These are phyloP conservation scores for Seiridium cupressi DNA, from an alignment of 2,329 filamentous ascomycete genomes.

Conservation along the genomic window DNA sequence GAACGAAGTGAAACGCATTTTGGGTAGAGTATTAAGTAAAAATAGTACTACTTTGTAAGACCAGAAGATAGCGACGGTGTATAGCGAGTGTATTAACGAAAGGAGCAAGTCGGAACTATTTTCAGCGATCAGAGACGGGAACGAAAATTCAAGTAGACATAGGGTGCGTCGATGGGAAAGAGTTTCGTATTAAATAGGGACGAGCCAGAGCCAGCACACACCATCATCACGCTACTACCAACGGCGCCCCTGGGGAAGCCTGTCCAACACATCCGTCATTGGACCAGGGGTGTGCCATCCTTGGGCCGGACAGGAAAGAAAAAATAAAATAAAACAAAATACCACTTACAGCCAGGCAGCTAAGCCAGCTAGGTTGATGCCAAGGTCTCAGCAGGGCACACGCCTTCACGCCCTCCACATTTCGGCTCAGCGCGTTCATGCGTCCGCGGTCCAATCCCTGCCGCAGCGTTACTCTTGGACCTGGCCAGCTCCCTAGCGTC, in stretches of 20 bases:
- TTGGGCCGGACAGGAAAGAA: background rate
- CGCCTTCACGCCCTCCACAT: background rate
- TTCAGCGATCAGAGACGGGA: background rate
- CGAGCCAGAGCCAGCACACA: background rate
- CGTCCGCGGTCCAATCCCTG: background rate
- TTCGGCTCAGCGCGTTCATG: background rate
- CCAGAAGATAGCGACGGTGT: background rate
- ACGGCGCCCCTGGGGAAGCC: background rate
- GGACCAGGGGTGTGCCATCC: background rate
- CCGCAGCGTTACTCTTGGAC: background rate
- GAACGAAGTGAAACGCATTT: conserved; percentile 9
- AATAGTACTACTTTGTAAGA: background rate
- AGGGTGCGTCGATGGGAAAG: background rate
- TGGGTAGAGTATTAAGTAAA: background rate
- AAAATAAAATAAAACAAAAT: background rate
- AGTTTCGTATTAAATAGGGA: background rate
- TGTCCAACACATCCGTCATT: background rate
- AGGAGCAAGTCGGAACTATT: background rate
- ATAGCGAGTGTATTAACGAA: background rate
- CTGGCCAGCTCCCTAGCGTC: background rate
- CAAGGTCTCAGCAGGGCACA: background rate
- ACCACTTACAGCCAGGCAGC: background rate
- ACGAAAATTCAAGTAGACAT: background rate
- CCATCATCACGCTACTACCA: too few relatives aligned
- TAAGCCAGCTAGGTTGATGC: background rate